Evolutionary conservation across 768 basidiomycete species (phyloP), one percentile per base, ranked within the genome.

Genomic region (Hydnum rufescens): DNA sequence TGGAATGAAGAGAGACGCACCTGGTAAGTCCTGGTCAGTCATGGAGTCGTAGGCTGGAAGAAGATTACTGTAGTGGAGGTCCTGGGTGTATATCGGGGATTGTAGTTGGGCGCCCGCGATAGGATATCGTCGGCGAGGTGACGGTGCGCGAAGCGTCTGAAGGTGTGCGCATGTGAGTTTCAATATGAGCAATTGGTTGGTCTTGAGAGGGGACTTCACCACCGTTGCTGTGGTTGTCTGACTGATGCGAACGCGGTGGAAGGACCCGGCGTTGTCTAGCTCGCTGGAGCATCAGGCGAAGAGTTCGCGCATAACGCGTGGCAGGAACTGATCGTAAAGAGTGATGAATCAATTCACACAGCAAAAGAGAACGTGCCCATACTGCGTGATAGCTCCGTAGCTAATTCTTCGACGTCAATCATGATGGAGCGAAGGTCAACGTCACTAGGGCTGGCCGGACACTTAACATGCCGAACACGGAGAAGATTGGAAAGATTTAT

Each of bases 301-400:
- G 70, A 3, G 88, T 92, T 32, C 88, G 65, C 5, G 90, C 90
- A 59, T 95, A 96, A 51, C 90, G 78, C 60, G 87, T 87, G 8
- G 88, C 92, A 23, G 90, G 89, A 54, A 92, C 89, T 90, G 60
- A 3, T 50, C 8, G 19, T 23, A 52, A 22, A 2, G 44, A 32
- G 19, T 30, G 42, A 32, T 29, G 49, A 53, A 43, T 51, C 57
- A 52, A 57, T 57, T n/a, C n/a, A 51, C 51, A 43, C 43, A 42
- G 30, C 32, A 43, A 39, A 49, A 1, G 25, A 26, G 22, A 42
- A 4, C 22, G 44, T 39, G 19, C 51, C 44, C 42, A 48, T 34
- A 92, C 89, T 81, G 63, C 80, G 75, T 1, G 82, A 75, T 69
- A 96, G 75, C 18, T 89, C 69, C 39, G 66, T 70, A 0, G 82